Conservation (phyloP, 2,329 filamentous ascomycete genomes). For the Diplodia seriata region DNA sequence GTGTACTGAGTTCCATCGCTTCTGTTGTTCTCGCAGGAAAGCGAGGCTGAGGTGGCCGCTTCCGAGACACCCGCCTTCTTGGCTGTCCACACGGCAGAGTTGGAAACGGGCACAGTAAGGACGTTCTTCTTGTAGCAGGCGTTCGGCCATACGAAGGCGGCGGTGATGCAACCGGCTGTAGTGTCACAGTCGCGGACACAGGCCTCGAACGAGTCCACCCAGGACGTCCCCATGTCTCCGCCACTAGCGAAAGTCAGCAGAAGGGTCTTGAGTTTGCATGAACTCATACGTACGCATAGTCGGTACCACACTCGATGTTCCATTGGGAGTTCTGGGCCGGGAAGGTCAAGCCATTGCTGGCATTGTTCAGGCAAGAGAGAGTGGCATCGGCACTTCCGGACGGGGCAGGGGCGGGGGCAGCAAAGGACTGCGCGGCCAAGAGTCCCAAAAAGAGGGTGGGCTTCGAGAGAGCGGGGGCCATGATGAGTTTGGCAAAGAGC, state of each 20-base stretch:
- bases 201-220: slow-evolving; percentile 26
- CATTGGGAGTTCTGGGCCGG: slow-evolving; percentile 10
- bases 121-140: slow-evolving; percentile 38
- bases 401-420: background rate
- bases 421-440: slow-evolving; percentile 15
- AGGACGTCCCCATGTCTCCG: slow-evolving; percentile 32
- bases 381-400: background rate
- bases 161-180: slow-evolving; percentile 33
- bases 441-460: slow-evolving; percentile 20
- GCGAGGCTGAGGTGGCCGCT: background rate
- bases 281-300: slow-evolving; percentile 5
- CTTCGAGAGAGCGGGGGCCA: slow-evolving; percentile 15
- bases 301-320: slow-evolving; percentile 12
- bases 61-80: background rate
- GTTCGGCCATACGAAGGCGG: slow-evolving; percentile 34
- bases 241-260: background rate
- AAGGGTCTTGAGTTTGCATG: background rate
- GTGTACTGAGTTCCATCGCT: slow-evolving; percentile 33
- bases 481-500: background rate
- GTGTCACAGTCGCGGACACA: slow-evolving; percentile 36
- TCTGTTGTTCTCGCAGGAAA: slow-evolving; percentile 28
- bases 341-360: slow-evolving; percentile 8
- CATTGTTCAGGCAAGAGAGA: background rate
- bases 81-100: slow-evolving; percentile 2
- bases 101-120: background rate